A percentile compares a stretch with the other conserved stretches of the same genome.
These are phyloP conservation scores for Leccinum aurantiacum DNA, from an alignment of 768 basidiomycete genomes.

Conservation along the genomic window DNA sequence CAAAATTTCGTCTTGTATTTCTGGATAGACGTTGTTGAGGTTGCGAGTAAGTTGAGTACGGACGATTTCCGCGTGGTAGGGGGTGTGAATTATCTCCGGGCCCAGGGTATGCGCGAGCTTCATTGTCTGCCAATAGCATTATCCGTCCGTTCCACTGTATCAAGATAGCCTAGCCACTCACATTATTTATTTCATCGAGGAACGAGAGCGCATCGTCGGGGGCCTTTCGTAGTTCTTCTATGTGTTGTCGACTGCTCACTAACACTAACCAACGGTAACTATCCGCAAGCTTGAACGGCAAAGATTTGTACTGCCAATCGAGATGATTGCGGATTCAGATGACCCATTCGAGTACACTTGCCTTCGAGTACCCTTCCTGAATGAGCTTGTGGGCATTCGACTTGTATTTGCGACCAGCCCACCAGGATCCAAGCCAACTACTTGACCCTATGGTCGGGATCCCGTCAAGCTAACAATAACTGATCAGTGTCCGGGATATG, in stretches of 20 bases:
- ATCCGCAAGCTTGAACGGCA: constrained; percentile 33
- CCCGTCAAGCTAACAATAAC: neutral
- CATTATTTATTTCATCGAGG: constrained; percentile 34
- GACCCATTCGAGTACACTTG: neutral
- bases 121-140: constrained; percentile 28
- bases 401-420: neutral
- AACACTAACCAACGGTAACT: constrained; percentile 41
- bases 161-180: constrained; percentile 10
- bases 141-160: neutral
- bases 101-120: constrained; percentile 43
- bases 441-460: neutral
- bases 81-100: constrained; percentile 26
- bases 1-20: constrained; percentile 33
- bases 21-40: constrained; percentile 35
- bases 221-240: constrained; percentile 43
- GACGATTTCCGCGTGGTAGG: constrained; percentile 33
- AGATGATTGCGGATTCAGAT: neutral
- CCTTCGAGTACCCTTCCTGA: neutral
- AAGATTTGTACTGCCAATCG: constrained; percentile 26
- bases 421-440: neutral
- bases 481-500: neutral
- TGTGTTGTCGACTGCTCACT: constrained; percentile 27
- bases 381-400: neutral
- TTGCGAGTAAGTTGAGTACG: constrained; percentile 40
- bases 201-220: constrained; percentile 41